Percentiles rank a stretch among this genome's conserved stretches.
phyloP scores from a whole-genome alignment of 768 basidiomycete species.

The Tricholoma hemisulphureum region DNA sequence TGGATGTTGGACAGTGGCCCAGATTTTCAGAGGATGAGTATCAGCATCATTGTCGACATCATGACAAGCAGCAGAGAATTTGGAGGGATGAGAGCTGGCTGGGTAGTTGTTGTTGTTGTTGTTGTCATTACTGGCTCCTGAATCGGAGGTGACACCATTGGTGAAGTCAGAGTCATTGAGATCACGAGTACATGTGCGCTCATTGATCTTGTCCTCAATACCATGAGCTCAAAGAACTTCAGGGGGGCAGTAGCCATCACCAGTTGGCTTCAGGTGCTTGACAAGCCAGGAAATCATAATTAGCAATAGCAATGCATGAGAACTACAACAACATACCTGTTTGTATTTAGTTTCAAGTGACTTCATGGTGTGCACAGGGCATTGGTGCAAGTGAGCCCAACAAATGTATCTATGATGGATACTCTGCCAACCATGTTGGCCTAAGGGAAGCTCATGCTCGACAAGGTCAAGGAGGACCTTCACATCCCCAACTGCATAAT shows the following conservation, averaged over 20 bases:
- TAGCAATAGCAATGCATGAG: neutral
- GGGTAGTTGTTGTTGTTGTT: neutral
- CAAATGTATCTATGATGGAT: conserved; percentile 8
- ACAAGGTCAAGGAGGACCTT: conserved; percentile 15
- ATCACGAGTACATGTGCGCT: conserved; percentile 10
- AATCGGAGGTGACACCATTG: conserved; percentile 1
- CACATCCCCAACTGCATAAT: conserved; percentile 18
- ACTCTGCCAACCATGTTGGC: conserved; percentile 6
- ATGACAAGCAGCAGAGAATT: neutral
- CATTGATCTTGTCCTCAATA: conserved; percentile 14
- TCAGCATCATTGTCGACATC: neutral
- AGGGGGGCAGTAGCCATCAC: conserved; percentile 17
- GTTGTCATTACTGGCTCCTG: conserved; percentile 5
- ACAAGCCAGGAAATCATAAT: conserved; percentile 13
- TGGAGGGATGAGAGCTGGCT: conserved; percentile 1
- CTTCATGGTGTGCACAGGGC: conserved; percentile 7
- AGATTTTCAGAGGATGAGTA: neutral
- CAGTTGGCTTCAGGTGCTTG: conserved; percentile 29
- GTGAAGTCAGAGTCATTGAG: conserved; percentile 11
- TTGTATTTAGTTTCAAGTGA: conserved; percentile 25
- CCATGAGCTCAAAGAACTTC: conserved; percentile 7
- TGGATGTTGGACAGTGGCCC: neutral
- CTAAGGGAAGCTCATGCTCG: conserved; percentile 14
- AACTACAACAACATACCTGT: conserved; percentile 15
- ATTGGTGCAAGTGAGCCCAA: conserved; percentile 14